These are phyloP conservation scores for Picea mariana DNA, from an alignment of 83 land plant genomes.

Conservation along the genomic window DNA sequence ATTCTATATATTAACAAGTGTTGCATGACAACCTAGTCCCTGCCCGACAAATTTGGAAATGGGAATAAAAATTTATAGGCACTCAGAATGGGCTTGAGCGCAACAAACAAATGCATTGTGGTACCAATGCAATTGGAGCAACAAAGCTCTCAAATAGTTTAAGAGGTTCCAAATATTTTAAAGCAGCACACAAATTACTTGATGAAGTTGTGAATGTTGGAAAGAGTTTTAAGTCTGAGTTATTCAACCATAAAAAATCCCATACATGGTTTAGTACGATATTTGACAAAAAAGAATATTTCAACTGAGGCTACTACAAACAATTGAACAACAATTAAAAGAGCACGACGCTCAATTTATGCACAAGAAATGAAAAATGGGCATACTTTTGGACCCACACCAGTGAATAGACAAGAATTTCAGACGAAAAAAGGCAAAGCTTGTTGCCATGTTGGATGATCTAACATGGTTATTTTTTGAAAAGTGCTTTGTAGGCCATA, in stretches of 20 bases:
- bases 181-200: constrained; percentile 15
- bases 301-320: not conserved
- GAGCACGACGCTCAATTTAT: not conserved
- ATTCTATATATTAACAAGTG: no score
- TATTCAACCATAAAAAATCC: constrained; percentile 18
- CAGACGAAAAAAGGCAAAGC: constrained; percentile 28
- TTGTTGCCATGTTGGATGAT: constrained; percentile 35
- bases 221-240: not conserved
- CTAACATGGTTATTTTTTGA: no score
- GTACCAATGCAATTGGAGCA: not conserved
- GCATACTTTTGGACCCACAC: not conserved
- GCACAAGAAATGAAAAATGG: constrained; percentile 2
- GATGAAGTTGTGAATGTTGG: constrained; percentile 20
- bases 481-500: no score
- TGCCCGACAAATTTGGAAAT: no score
- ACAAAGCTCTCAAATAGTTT: not conserved
- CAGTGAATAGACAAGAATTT: constrained; percentile 24
- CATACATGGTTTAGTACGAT: not conserved
- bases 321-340: not conserved
- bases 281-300: not conserved
- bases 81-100: not conserved
- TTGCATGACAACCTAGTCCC: no score
- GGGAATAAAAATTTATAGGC: constrained; percentile 8
- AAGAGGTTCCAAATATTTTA: constrained; percentile 17
- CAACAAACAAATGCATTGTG: not conserved